phyloP scores from a whole-genome alignment of 2,329 filamentous ascomycete species.

The Apiospora koreana region DNA sequence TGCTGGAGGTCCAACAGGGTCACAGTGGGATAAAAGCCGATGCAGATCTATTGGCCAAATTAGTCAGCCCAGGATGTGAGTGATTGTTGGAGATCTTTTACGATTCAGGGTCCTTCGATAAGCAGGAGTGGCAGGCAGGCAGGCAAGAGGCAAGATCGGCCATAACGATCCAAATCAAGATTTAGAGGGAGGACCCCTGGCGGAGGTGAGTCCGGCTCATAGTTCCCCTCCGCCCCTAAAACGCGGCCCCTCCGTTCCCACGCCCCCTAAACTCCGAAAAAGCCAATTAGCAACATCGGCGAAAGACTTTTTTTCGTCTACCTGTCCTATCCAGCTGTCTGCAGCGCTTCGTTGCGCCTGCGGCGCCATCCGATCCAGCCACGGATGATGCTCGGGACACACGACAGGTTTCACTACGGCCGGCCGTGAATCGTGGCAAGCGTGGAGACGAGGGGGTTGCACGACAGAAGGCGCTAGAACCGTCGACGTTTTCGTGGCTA shows the following conservation, averaged over 20 bases:
- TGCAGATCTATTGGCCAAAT: background rate
- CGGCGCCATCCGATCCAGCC: background rate
- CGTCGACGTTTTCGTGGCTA: background rate
- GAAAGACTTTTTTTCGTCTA: background rate
- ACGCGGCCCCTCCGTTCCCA: background rate
- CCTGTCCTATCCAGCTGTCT: background rate
- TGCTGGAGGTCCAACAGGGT: background rate
- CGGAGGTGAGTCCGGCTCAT: background rate
- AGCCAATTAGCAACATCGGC: background rate
- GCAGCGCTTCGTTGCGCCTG: background rate
- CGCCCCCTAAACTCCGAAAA: background rate
- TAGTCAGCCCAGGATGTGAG: background rate
- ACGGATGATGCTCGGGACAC: background rate
- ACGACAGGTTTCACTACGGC: background rate
- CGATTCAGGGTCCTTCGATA: background rate
- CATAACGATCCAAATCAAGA: background rate
- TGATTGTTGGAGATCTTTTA: background rate
- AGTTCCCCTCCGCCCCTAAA: background rate
- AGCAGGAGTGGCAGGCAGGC: too few species aligned
- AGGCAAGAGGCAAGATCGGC: too few species aligned
- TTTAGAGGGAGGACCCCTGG: background rate
- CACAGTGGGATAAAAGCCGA: background rate
- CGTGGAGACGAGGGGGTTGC: background rate
- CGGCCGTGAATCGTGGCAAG: background rate
- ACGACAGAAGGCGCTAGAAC: background rate